Percentiles rank a stretch among this genome's conserved stretches.
phyloP scores from a whole-genome alignment of 108 stramenopile species.

The Pseudonitzschia multistriata region DNA sequence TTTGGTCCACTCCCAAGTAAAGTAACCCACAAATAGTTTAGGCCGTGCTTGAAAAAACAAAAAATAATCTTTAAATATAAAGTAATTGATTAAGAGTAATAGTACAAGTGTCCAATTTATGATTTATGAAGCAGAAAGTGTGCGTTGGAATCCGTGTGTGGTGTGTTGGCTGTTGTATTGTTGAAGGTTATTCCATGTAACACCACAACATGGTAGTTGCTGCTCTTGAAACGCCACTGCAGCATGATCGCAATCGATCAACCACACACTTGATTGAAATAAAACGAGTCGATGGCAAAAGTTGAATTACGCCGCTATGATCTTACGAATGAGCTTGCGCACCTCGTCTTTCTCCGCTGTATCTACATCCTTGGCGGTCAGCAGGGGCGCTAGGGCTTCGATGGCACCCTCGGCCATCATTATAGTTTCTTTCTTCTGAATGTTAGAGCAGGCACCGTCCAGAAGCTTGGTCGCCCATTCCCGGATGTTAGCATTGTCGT shows the following conservation, averaged over 20 bases:
- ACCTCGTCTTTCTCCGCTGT: background rate
- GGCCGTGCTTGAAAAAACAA: too few relatives aligned
- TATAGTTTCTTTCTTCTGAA: background rate
- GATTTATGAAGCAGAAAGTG: background rate
- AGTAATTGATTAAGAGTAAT: too few relatives aligned
- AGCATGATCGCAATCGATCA: too few relatives aligned
- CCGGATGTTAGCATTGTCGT: background rate
- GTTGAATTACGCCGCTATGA: background rate
- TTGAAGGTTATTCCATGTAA: background rate
- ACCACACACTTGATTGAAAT: too few relatives aligned
- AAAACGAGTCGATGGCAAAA: too few relatives aligned
- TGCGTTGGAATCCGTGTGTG: background rate
- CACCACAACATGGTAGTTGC: background rate
- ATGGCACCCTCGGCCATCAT: constrained; percentile 7
- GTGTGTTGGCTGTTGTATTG: background rate
- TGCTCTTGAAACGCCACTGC: too few relatives aligned
- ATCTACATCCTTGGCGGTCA: background rate
- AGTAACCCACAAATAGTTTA: too few relatives aligned
- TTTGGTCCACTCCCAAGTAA: too few relatives aligned
- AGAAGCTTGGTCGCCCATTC: constrained; percentile 3
- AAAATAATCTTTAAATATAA: too few relatives aligned
- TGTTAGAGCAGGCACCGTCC: background rate
- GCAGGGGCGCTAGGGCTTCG: background rate
- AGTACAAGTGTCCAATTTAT: too few relatives aligned
- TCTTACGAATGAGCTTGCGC: constrained; percentile 5